A percentile compares a stretch with the other conserved stretches of the same genome.
Conservation (phyloP, 1,284 basidiomycete species). For the Sanguinoderma infundibulare region DNA sequence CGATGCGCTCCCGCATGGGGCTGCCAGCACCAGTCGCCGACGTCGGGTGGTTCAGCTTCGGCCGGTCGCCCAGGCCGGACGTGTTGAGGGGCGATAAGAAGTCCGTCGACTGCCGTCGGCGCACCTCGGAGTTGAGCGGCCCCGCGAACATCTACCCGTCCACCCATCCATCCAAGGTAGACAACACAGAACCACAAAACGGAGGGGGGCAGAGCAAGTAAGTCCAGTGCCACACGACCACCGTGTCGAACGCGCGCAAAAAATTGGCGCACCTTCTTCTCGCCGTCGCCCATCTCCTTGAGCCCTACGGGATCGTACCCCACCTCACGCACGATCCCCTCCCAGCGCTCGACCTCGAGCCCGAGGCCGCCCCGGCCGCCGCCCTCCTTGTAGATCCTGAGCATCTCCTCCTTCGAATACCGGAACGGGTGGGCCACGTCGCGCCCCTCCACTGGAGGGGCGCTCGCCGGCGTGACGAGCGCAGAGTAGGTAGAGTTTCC, state of each 20-base stretch:
- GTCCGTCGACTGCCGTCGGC: conserved; percentile 79
- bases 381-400: conserved; percentile 83
- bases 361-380: conserved; percentile 75
- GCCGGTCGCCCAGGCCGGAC: conserved; percentile 55
- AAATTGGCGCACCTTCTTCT: conserved; percentile 78
- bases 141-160: conserved; percentile 66
- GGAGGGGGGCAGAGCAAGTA: background rate
- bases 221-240: conserved; percentile 16
- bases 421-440: conserved; percentile 80
- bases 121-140: conserved; percentile 79
- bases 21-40: conserved; percentile 53
- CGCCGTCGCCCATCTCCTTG: conserved; percentile 80
- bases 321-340: conserved; percentile 81
- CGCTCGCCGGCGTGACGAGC: conserved; percentile 62
- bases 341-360: conserved; percentile 85
- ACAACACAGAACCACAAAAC: background rate
- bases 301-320: conserved; percentile 76
- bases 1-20: conserved; percentile 70
- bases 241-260: conserved; percentile 5
- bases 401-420: conserved; percentile 86
- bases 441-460: conserved; percentile 53
- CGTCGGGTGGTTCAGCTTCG: conserved; percentile 54
- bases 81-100: conserved; percentile 61
- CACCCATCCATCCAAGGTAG: conserved; percentile 1
- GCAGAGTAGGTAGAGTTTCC: conserved; percentile 80